A percentile compares a stretch with the other conserved stretches of the same genome.
phyloP scores from a whole-genome alignment of 192 early-diverging fungal species.

The Funneliformis geosporum region DNA sequence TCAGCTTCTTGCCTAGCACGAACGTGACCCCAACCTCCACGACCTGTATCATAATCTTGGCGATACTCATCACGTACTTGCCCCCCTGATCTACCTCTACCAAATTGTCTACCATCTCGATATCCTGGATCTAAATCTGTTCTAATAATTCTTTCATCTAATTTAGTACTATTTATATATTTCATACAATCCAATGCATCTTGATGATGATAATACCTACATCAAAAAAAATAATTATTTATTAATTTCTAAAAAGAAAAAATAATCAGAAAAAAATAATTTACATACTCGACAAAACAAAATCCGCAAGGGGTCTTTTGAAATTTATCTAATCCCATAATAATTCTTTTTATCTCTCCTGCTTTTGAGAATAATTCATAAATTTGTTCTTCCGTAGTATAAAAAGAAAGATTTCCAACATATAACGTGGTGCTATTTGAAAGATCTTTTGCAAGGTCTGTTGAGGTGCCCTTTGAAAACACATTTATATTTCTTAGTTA shows the following conservation, averaged over 20 bases:
- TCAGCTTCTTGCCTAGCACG: conserved; percentile 68
- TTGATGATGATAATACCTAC: conserved; percentile 84
- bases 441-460: conserved; percentile 53
- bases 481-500: background rate
- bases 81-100: conserved; percentile 90
- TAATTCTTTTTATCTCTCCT: conserved; percentile 98
- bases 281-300: conserved; percentile 95
- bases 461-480: conserved; percentile 46
- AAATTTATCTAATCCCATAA: conserved; percentile 95
- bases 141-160: conserved; percentile 93
- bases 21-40: conserved; percentile 94
- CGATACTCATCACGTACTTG: conserved; percentile 93
- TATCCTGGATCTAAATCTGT: conserved; percentile 97
- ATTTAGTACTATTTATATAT: conserved; percentile 90
- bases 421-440: conserved; percentile 82
- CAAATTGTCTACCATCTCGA: conserved; percentile 89
- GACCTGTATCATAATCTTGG: conserved; percentile 90
- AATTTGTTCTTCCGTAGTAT: conserved; percentile 98
- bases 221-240: too few relatives aligned
- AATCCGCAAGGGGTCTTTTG: conserved; percentile 97
- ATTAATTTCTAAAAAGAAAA: background rate
- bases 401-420: conserved; percentile 96
- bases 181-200: conserved; percentile 93
- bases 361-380: conserved; percentile 93
- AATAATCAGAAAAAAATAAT: background rate